Evolutionary conservation across 2,329 filamentous ascomycete genomes (phyloP), one percentile per base, ranked within the genome.

Genomic region (Pseudocercospora fuligena): DNA sequence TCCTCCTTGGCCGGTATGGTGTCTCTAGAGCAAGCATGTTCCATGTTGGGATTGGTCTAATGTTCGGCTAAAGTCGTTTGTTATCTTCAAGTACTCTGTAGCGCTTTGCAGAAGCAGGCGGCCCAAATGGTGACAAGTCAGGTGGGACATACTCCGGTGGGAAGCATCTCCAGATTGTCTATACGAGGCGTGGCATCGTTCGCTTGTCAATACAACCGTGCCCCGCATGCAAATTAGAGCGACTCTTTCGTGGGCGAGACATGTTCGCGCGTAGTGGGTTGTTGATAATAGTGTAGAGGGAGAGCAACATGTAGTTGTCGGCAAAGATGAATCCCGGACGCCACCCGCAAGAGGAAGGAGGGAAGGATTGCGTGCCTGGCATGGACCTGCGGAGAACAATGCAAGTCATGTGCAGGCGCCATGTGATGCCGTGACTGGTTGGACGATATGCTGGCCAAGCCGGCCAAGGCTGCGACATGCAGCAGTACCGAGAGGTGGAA

Each of bases 281-380:
- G 11, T 21, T 23, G 47, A 51, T 19, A 19, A 51, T 19, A 21
- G 19, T 51, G 21, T 25, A 11, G 47, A 51, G 5, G 8, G 47
- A 47, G 49, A 14, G 12, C 19, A 53, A 4, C 49, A 25, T 53
- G 49, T 23, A 53, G 23, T 53, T 27, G 19, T 23, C 25, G 12
- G 23, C 49, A 53, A 53, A 25, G 49, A 53, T 53, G 5, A 9
- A 21, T 53, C 23, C 49, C 49, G 49, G 49, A 19, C 19, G 49
- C 49, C 49, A 53, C 49, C 49, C 49, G 49, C 49, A 53, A 53
- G 49, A 53, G 49, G 49, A 53, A 53, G 49, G 49, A 21, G 49
- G 8, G 12, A 23, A 27, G 49, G 49, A 23, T 16, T 53, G 49
- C 23, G 49, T 53, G 49, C 49, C 49, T 53, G 49, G 23, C 49